Conservation (phyloP, 1,139 yeast genomes). For the Hemisphaericaspora subhashii region DNA sequence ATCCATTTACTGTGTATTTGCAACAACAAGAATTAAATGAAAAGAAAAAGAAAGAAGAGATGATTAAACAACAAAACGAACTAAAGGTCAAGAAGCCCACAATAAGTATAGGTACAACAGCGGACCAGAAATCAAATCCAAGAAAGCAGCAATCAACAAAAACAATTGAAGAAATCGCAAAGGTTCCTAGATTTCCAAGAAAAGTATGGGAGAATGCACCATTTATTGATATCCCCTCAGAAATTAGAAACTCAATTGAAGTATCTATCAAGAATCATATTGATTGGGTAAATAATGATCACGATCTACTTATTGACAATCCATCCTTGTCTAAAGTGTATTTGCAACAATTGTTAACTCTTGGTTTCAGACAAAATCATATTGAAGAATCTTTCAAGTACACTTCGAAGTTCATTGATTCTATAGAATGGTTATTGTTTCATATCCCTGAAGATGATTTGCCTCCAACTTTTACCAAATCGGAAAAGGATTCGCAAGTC, state of each 20-base stretch:
- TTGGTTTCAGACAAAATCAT: slow-evolving; percentile 74
- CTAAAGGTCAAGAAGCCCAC: slow-evolving; percentile 44
- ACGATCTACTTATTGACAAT: slow-evolving; percentile 5
- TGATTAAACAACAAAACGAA: slow-evolving; percentile 36
- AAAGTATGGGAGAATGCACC: slow-evolving; percentile 70
- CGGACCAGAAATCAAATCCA: slow-evolving; percentile 4
- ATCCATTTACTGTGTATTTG: slow-evolving; percentile 67
- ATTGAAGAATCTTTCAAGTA: slow-evolving; percentile 70
- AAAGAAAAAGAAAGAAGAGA: slow-evolving; percentile 44
- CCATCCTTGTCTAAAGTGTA: slow-evolving; percentile 5
- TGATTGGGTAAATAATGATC: slow-evolving; percentile 45
- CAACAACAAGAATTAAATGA: slow-evolving; percentile 51
- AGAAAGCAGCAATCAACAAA: neutral
- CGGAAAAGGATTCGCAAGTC: slow-evolving; percentile 47
- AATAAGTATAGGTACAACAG: slow-evolving; percentile 29
- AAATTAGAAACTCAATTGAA: slow-evolving; percentile 55
- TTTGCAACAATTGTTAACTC: slow-evolving; percentile 27
- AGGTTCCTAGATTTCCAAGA: slow-evolving; percentile 41
- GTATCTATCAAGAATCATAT: slow-evolving; percentile 52
- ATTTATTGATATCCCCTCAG: slow-evolving; percentile 50
- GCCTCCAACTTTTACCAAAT: slow-evolving; percentile 55
- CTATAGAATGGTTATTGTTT: slow-evolving; percentile 80
- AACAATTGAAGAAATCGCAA: neutral
- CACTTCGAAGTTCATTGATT: slow-evolving; percentile 51
- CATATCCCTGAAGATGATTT: slow-evolving; percentile 94